phyloP scores from a whole-genome alignment of 352 stramenopile species.

The Pythium apleroticum region DNA sequence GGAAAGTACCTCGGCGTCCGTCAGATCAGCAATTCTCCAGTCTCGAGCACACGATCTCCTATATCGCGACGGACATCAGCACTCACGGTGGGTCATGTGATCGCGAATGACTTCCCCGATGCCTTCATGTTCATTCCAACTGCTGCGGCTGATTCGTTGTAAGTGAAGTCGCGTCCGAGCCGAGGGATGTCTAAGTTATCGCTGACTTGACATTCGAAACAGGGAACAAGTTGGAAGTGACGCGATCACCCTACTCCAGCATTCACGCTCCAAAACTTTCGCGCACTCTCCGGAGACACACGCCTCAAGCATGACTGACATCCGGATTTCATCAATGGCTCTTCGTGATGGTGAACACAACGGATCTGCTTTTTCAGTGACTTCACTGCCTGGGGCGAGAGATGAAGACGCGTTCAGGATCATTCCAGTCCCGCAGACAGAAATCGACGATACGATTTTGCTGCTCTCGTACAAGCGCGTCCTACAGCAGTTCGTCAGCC shows the following conservation, averaged over 20 bases:
- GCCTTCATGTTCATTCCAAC: conserved; percentile 61
- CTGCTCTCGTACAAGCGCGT: conserved; percentile 58
- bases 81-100: conserved; percentile 24
- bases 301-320: conserved; percentile 61
- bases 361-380: conserved; percentile 43
- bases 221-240: conserved; percentile 48
- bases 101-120: conserved; percentile 45
- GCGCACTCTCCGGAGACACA: conserved; percentile 71
- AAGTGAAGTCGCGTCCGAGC: no score
- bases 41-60: conserved; percentile 27
- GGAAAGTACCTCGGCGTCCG: conserved; percentile 57
- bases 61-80: conserved; percentile 9
- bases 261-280: conserved; percentile 46
- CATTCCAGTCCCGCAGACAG: conserved; percentile 38
- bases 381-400: conserved; percentile 44
- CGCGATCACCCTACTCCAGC: conserved; percentile 63
- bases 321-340: conserved; percentile 57
- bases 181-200: no score
- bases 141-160: conserved; percentile 54
- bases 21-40: conserved; percentile 11
- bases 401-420: conserved; percentile 79
- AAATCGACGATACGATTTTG: conserved; percentile 61
- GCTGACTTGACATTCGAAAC: conserved; percentile 7
- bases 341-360: conserved; percentile 30
- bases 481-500: conserved; percentile 36